These are phyloP conservation scores for Xylaria telfairii DNA, from an alignment of 495 filamentous ascomycete species.

Conservation along the genomic window DNA sequence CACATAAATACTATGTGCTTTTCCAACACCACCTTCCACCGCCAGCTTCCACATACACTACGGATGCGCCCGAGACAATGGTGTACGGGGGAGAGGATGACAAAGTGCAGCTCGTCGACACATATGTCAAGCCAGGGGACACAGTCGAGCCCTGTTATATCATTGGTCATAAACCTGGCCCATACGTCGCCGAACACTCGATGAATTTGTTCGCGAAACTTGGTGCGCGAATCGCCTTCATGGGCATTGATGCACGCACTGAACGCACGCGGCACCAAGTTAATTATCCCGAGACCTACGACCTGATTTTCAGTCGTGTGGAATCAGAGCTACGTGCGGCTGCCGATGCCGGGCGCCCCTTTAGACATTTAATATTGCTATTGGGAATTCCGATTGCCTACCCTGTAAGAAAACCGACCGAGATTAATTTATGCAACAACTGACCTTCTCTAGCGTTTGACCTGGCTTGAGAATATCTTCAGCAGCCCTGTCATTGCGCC, in stretches of 20 bases:
- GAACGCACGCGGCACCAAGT: slow-evolving; percentile 92
- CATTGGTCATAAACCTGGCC: slow-evolving; percentile 74
- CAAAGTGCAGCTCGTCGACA: slow-evolving; percentile 68
- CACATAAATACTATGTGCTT: slow-evolving; percentile 89
- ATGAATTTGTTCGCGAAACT: slow-evolving; percentile 82
- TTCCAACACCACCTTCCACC: slow-evolving; percentile 93
- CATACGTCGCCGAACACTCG: slow-evolving; percentile 81
- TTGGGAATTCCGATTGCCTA: slow-evolving; percentile 95
- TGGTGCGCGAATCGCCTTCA: slow-evolving; percentile 82
- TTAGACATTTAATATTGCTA: slow-evolving; percentile 84
- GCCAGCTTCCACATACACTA: slow-evolving; percentile 81
- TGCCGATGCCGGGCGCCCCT: slow-evolving; percentile 57
- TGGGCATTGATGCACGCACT: slow-evolving; percentile 88
- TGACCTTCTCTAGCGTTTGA: slow-evolving; percentile 65
- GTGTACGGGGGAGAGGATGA: slow-evolving; percentile 60
- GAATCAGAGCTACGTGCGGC: slow-evolving; percentile 65
- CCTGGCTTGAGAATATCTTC: slow-evolving; percentile 91
- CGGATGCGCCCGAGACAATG: slow-evolving; percentile 44
- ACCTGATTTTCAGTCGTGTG: slow-evolving; percentile 76
- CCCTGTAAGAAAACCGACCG: slow-evolving; percentile 56
- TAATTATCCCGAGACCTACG: slow-evolving; percentile 89
- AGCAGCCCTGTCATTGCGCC: slow-evolving; percentile 81
- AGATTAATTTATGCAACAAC: background rate
- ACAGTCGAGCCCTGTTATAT: slow-evolving; percentile 76
- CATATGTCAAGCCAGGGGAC: slow-evolving; percentile 66